phyloP scores from a whole-genome alignment of 208 protist genomes.

The Crithidia sp. region DNA sequence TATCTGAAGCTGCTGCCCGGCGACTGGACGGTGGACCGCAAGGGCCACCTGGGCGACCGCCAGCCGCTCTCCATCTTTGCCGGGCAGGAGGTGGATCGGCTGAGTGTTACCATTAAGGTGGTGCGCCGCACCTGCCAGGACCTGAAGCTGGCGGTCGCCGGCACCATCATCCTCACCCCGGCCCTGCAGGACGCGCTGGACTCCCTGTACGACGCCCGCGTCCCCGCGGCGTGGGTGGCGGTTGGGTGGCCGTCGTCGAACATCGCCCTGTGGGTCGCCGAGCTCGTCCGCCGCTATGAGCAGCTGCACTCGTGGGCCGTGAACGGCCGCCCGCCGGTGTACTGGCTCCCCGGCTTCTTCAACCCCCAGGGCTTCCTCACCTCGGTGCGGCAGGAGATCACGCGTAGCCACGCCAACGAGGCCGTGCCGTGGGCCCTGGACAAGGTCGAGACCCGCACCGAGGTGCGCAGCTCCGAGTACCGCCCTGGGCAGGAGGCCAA shows the following conservation, averaged over 20 bases:
- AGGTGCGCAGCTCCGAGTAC: constrained; percentile 95
- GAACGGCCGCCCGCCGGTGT: constrained; percentile 92
- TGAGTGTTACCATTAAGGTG: constrained; percentile 82
- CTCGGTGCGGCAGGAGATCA: constrained; percentile 98
- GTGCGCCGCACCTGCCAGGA: constrained; percentile 92
- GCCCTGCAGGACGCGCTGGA: constrained; percentile 95
- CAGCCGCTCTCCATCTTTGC: constrained; percentile 97
- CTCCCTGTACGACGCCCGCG: constrained; percentile 96
- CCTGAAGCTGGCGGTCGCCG: constrained; percentile 96
- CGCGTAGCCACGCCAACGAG: constrained; percentile 90
- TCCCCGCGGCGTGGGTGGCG: constrained; percentile 95
- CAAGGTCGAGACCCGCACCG: constrained; percentile 94
- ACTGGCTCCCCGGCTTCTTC: constrained; percentile 99
- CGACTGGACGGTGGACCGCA: constrained; percentile 91
- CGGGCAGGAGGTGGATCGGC: constrained; percentile 96
- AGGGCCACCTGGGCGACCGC: constrained; percentile 76
- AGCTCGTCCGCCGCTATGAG: constrained; percentile 94
- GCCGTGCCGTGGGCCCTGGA: constrained; percentile 96
- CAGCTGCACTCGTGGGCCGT: constrained; percentile 95
- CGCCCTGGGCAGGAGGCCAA: constrained; percentile 92
- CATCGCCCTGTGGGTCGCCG: constrained; percentile 97
- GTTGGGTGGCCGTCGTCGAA: constrained; percentile 96
- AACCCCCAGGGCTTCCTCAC: constrained; percentile 99
- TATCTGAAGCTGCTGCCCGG: constrained; percentile 93
- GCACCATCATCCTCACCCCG: constrained; percentile 97